These are phyloP conservation scores for Verticillium alfalfae DNA, from an alignment of 2,329 filamentous ascomycete genomes.

Conservation along the genomic window DNA sequence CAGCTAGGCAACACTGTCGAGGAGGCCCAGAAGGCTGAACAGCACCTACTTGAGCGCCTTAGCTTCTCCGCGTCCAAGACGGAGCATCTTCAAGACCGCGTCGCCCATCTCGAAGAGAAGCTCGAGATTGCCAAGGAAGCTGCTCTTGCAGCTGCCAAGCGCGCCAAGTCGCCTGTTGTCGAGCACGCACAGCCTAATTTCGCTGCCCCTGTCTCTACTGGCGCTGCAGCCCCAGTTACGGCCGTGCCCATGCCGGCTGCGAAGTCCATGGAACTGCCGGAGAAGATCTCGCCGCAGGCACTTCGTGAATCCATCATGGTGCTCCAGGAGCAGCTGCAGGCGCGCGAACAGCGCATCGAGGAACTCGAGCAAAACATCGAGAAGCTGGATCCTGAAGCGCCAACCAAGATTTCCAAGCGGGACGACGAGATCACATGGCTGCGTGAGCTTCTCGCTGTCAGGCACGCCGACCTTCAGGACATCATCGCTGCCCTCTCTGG, in stretches of 20 bases:
- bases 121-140: constrained; percentile 86
- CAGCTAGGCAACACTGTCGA: constrained; percentile 69
- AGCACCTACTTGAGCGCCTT: constrained; percentile 75
- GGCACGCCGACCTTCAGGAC: constrained; percentile 86
- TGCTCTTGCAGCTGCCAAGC: constrained; percentile 74
- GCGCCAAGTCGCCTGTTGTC: constrained; percentile 55
- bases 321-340: constrained; percentile 92
- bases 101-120: constrained; percentile 82
- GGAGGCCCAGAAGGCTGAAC: constrained; percentile 75
- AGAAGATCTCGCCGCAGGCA: constrained; percentile 90
- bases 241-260: not conserved
- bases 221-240: constrained; percentile 35
- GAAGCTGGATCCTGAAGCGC: constrained; percentile 68
- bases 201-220: constrained; percentile 24
- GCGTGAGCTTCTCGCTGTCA: constrained; percentile 84
- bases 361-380: constrained; percentile 69
- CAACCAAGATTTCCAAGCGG: constrained; percentile 78
- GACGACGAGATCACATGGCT: constrained; percentile 95
- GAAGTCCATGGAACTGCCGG: constrained; percentile 51
- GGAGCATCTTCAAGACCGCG: constrained; percentile 79
- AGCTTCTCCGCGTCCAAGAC: constrained; percentile 78
- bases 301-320: constrained; percentile 94
- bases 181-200: constrained; percentile 21
- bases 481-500: constrained; percentile 76
- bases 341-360: constrained; percentile 86